Percentiles rank a stretch among this genome's conserved stretches.
phyloP scores from a whole-genome alignment of 345 rosid species.

The Arabis alpina region DNA sequence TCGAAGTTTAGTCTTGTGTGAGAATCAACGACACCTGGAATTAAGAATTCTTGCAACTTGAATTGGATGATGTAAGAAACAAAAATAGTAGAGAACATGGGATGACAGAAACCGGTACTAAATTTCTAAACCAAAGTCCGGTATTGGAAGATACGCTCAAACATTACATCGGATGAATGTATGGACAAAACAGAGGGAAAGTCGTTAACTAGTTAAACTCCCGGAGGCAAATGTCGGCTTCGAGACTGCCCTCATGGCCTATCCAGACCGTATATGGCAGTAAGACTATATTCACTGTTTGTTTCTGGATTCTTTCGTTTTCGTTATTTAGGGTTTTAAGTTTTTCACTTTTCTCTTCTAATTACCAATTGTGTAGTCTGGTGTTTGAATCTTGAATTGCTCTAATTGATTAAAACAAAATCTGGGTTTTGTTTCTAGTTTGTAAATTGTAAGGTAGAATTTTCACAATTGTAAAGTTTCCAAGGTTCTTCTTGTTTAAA shows the following conservation, averaged over 20 bases:
- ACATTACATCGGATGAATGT: conserved; percentile 7
- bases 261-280: conserved; percentile 26
- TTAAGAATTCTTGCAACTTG: too few species aligned
- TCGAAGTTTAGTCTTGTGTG: too few species aligned
- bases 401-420: neutral
- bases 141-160: neutral
- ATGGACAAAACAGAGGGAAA: neutral
- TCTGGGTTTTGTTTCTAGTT: conserved; percentile 10
- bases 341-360: neutral
- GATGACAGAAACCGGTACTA: conserved; percentile 16
- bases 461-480: neutral
- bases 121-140: conserved; percentile 22
- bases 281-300: neutral
- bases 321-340: conserved; percentile 1
- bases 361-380: neutral
- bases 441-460: too few species aligned
- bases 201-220: too few species aligned
- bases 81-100: neutral
- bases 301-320: conserved; percentile 15
- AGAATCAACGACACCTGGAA: too few species aligned
- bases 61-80: too few species aligned
- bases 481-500: neutral
- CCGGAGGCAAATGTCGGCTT: conserved; percentile 17
- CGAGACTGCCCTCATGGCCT: conserved; percentile 5
- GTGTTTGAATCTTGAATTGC: neutral